Conservation (phyloP, 2,329 filamentous ascomycete genomes). For the Pestalotiopsis sp. region DNA sequence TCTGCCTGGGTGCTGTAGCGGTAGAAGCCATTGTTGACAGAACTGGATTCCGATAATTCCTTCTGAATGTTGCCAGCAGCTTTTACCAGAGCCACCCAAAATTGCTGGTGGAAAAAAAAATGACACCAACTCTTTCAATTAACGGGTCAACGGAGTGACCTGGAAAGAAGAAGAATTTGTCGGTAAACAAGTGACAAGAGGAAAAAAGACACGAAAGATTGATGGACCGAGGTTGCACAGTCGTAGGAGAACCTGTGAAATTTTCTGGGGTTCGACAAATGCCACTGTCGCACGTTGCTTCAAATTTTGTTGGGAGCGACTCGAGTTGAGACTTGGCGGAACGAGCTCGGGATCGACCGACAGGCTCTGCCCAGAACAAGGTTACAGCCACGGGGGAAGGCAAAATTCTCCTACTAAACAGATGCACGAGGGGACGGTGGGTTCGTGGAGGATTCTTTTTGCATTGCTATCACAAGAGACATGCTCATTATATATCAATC, state of each 20-base stretch:
- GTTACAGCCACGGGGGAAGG: not conserved
- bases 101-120: not conserved
- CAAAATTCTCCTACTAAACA: too few species aligned
- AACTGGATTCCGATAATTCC: not conserved
- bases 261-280: constrained; percentile 3
- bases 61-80: not conserved
- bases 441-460: too few species aligned
- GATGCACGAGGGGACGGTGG: too few species aligned
- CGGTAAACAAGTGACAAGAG: not conserved
- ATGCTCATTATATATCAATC: too few species aligned
- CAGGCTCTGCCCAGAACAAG: not conserved
- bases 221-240: not conserved
- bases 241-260: not conserved
- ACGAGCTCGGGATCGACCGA: constrained; percentile 5
- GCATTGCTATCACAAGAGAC: too few species aligned
- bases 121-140: not conserved
- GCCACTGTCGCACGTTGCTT: not conserved
- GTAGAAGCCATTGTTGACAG: constrained; percentile 44
- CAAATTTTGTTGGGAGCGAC: constrained; percentile 2
- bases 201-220: not conserved
- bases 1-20: constrained; percentile 42
- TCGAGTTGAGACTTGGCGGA: constrained; percentile 6
- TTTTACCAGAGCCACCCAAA: not conserved
- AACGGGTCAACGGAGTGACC: not conserved
- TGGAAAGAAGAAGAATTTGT: not conserved